Base-by-base conservation (phyloP, 1,284 basidiomycete species). In the Trametes hirsuta region DNA sequence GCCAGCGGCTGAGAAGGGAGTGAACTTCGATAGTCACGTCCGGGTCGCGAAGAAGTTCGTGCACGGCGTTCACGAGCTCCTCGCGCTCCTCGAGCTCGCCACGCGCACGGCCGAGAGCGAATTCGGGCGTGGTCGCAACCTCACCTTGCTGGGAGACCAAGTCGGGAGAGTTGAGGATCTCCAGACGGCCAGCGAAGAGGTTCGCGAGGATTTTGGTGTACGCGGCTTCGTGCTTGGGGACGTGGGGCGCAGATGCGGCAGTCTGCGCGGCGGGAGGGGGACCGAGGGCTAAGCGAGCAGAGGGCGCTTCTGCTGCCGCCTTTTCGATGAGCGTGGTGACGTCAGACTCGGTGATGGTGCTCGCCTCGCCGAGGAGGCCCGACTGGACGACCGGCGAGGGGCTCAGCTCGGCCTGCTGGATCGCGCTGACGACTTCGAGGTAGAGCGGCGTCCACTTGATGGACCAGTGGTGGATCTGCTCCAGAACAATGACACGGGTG, bases 371-470 rank as follows among this genome's bases (percentile, higher is more conserved):
- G 35, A 94, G 79, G 35, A 84, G 76, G 30, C 85, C 86, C 54
- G 83, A 86, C 53, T 86, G 82, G 39, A 94, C 78, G 4, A 76
- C 66, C 2, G 89, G 83, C 9, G 80, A 77, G 22, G 75, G 66
- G 21, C 82, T 77, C 1, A 77, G 69, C 36, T 85, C 82, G 25
- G 81, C 77, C 40, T 85, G 78, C 70, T 95, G 93, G 47, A 95
- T 76, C 6, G 90, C 87, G 55, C 81, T 84, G 60, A 92, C 83
- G 24, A 95, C 78, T 44, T 97, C 95, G 48, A 97, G 83, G 72
- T 92, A 96, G 15, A 97, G 79, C 0, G 94, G 89, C 1, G 94
- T 91, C 87, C 93, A 97, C 76, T 95, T 95, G 52, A 89, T 90
- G 18, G 86, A 83, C 81, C 90, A 92, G 62, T 79, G 80, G 66